Conservation (phyloP, 805 yeast species). For the Wickerhamomyces chambardii region DNA sequence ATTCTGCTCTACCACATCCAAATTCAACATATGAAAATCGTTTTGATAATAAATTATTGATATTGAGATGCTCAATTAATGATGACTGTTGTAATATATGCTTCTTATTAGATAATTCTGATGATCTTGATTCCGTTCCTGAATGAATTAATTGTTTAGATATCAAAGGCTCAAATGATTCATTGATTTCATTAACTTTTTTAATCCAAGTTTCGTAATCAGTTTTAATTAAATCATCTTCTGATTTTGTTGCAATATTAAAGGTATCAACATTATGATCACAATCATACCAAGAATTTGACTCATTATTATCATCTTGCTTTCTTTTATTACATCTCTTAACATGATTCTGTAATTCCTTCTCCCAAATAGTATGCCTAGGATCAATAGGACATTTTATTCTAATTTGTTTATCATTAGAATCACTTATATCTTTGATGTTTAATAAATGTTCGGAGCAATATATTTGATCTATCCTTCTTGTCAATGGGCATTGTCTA, state of each 20-base stretch:
- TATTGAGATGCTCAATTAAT: conserved; percentile 56
- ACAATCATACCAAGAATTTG: conserved; percentile 1
- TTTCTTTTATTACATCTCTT: conserved; percentile 47
- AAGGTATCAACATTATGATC: not conserved
- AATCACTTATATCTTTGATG: not conserved
- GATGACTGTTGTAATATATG: conserved; percentile 83
- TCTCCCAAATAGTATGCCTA: conserved; percentile 62
- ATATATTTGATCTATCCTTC: conserved; percentile 35
- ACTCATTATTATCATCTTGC: conserved; percentile 36
- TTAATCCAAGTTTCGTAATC: conserved; percentile 22
- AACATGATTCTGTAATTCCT: conserved; percentile 45
- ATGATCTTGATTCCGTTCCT: conserved; percentile 15
- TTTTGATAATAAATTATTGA: conserved; percentile 26
- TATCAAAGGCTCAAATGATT: conserved; percentile 19
- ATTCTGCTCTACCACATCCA: conserved; percentile 89
- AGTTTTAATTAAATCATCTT: conserved; percentile 6
- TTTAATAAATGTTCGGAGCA: conserved; percentile 53
- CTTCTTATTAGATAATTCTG: conserved; percentile 46
- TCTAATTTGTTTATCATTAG: conserved; percentile 25
- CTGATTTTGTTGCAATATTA: not conserved
- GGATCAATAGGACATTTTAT: conserved; percentile 75
- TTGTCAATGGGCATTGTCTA: conserved; percentile 53
- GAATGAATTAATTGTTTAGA: conserved; percentile 18
- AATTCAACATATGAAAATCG: conserved; percentile 52
- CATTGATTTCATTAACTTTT: conserved; percentile 27